These are phyloP conservation scores for Gorgonomyces haynaldii DNA, from an alignment of 192 early-diverging fungal genomes.

Conservation along the genomic window DNA sequence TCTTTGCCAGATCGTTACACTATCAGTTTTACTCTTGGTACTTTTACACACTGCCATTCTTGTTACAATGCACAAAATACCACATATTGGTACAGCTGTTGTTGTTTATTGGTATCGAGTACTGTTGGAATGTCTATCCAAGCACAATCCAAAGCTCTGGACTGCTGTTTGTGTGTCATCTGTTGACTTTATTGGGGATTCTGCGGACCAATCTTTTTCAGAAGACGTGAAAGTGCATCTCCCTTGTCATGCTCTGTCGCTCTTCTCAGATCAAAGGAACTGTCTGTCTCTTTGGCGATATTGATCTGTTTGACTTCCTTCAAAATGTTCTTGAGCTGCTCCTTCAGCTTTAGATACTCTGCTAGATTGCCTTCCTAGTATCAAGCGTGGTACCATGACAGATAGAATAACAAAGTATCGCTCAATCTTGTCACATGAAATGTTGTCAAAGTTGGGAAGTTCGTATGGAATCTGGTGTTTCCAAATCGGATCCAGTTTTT, in stretches of 20 bases:
- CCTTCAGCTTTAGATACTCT: too few species aligned
- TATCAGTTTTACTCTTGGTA: conserved; percentile 99
- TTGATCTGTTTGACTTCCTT: too few species aligned
- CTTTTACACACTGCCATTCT: conserved; percentile 68
- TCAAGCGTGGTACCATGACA: too few species aligned
- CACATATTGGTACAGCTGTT: conserved; percentile 13
- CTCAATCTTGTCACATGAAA: conserved; percentile 25
- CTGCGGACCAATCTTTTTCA: too few species aligned
- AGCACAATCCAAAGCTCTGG: conserved; percentile 44
- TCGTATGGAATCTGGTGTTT: conserved; percentile 29
- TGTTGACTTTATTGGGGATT: conserved; percentile 13
- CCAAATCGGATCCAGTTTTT: conserved; percentile 10
- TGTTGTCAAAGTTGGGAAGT: conserved; percentile 28
- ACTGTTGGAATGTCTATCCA: conserved; percentile 83
- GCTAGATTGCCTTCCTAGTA: too few species aligned
- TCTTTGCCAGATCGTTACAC: conserved; percentile 80
- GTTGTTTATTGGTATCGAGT: conserved; percentile 49
- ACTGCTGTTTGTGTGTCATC: conserved; percentile 28
- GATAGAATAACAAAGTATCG: conserved; percentile 23
- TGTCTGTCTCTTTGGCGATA: too few species aligned
- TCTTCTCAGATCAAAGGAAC: too few species aligned
- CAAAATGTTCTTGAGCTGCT: too few species aligned
- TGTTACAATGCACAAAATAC: conserved; percentile 46
- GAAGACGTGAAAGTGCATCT: too few species aligned
- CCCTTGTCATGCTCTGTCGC: too few species aligned